Conservation (phyloP, 176 grass and related monocot species). For the Eragrostis curvula region DNA sequence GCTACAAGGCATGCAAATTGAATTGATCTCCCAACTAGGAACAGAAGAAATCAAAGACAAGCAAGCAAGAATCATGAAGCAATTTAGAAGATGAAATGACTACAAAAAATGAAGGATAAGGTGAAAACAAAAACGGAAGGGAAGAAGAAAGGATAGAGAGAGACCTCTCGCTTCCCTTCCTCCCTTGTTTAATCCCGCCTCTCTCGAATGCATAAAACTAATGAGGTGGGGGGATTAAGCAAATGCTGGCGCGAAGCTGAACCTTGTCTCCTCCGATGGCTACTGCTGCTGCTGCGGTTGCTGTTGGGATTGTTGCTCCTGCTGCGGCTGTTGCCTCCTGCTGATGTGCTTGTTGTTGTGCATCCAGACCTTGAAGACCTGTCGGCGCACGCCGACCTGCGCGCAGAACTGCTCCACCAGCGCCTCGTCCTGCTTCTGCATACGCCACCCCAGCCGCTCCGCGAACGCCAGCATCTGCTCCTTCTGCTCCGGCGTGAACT, state of each 20-base stretch:
- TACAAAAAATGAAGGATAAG: slow-evolving; percentile 32
- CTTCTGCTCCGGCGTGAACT: slow-evolving; percentile 76
- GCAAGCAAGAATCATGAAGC: slow-evolving; percentile 22
- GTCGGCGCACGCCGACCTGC: slow-evolving; percentile 53
- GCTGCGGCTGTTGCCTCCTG: slow-evolving; percentile 47
- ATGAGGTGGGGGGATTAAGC: slow-evolving; percentile 42
- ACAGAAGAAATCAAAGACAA: slow-evolving; percentile 21
- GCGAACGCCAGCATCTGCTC: slow-evolving; percentile 78
- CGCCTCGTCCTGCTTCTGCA: slow-evolving; percentile 68
- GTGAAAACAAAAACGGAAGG: background rate
- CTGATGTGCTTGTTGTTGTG: slow-evolving; percentile 90
- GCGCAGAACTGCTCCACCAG: slow-evolving; percentile 62
- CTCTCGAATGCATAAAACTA: slow-evolving; percentile 39
- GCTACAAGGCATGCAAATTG: slow-evolving; percentile 21
- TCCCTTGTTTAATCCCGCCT: slow-evolving; percentile 26
- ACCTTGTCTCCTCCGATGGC: slow-evolving; percentile 41
- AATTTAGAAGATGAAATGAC: slow-evolving; percentile 12
- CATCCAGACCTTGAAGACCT: slow-evolving; percentile 97
- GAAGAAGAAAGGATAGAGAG: background rate
- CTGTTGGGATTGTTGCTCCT: slow-evolving; percentile 29
- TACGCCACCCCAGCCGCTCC: slow-evolving; percentile 70
- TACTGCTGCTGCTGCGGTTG: slow-evolving; percentile 42
- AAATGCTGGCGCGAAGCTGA: slow-evolving; percentile 20
- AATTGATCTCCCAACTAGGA: slow-evolving; percentile 16
- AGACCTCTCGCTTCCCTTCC: slow-evolving; percentile 8